Base-by-base conservation (phyloP, 73 alveolate species). In the Effrenium voratum region DNA sequence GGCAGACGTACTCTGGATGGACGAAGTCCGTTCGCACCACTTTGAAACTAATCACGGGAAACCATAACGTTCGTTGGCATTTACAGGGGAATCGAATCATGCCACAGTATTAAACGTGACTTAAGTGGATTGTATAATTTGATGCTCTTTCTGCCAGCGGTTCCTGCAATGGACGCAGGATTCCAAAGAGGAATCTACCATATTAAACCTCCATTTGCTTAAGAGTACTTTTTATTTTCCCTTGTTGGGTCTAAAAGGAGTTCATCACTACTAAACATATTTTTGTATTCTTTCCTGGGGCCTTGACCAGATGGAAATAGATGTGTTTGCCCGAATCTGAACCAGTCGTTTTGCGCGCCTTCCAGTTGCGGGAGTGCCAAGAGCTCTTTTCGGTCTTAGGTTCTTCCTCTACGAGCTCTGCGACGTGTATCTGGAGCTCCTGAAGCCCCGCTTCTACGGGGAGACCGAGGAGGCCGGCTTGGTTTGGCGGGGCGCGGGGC, bases 371-470 rank as follows among this genome's bases (percentile, higher is more conserved):
- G 34, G 34, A 68, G 46, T n/a, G 46, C 46, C 3, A 28, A 30
- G 34, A 5, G 75, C 80, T 45, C 44, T n/a, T 4, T 3, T 6
- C 6, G 47, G 32, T 28, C 68, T 0, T 57, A 91, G 52, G 19
- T 57, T 80, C 55, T 52, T 30, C 41, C 98, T 75, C 41, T 50
- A 68, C 30, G 97, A 90, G 75, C 55, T 66, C 28, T 70, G 98
- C n/a, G 98, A 93, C 73, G 91, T 93, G 50, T 93, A 93, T 49
- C 82, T 93, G 72, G 98, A 93, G 79, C 81, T 93, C 49, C 46
- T 93, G 93, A 93, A 93, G 41, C 98, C 98, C 57, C 93, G 91
- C 36, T 76, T 93, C 83, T 47, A 76, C 26, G 98, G 98, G 30
- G 98, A 91, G 83, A 73, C 80, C 45, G 41, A 63, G 3, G 91